Evolutionary conservation across 2,329 filamentous ascomycete species (phyloP), one percentile per base, ranked within the genome.

Genomic region (Exophiala xenobiotica): DNA sequence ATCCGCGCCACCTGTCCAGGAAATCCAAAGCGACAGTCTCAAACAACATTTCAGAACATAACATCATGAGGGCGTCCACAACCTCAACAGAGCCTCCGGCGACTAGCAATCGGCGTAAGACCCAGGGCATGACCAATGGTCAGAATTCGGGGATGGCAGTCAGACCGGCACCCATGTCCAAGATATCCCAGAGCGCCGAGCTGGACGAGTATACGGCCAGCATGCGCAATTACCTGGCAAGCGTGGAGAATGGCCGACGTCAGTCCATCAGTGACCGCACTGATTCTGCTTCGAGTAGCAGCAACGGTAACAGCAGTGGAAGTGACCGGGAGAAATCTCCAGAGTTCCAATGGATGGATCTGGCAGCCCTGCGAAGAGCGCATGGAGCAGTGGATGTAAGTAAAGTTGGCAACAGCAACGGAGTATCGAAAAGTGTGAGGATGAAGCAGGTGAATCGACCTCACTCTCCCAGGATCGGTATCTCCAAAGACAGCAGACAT

Each of bases 181-280:
- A 45, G 23, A 45, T 49, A 29, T 29, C 53, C 6, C 51, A 40
- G 20, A 60, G 56, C 35, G 45, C 42, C 12, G 58, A 58, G 26
- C 49, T 62, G 16, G 56, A 59, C 23, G 60, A 62, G 18, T 62
- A 62, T 42, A 55, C 56, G 4, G 54, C 53, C n/a, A 61, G 60
- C 43, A 61, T 62, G 58, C 51, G 53, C 12, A 47, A 38, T 23
- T 62, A 57, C 42, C 50, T 62, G 12, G 60, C 53, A 26, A 51
- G 33, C 20, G 39, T 53, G 12, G 51, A 57, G 19, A 42, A 46
- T 14, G 20, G 19, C 19, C 38, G 19, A 12, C n/a, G 19, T 14
- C 19, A 20, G 38, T 24, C 38, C 46, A 50, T n/a, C 4, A 20
- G n/a, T 18, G 40, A 9, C 18, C 22, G 18, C 49, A 52, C 27